Percentiles rank a stretch among this genome's conserved stretches.
Conservation (phyloP, 441 rosid genomes). For the Brassica balearica region DNA sequence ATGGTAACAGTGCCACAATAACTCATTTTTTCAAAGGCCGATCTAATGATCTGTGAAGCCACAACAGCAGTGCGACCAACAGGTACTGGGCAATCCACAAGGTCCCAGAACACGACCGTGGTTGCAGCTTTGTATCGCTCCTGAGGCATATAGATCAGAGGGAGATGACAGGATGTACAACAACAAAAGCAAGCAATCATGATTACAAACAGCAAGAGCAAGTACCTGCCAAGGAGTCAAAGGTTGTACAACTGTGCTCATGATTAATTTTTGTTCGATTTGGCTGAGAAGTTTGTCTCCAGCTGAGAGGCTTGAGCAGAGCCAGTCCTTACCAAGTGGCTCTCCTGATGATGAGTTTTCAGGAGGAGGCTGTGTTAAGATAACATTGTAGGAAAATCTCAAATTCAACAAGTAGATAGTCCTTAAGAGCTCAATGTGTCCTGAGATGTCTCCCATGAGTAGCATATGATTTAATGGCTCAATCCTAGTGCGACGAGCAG, state of each 20-base stretch:
- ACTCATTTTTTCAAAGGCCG: too few relatives aligned
- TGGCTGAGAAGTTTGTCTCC: slow-evolving; percentile 5
- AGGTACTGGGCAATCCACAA: too few relatives aligned
- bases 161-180: too few relatives aligned
- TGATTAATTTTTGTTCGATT: not conserved
- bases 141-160: too few relatives aligned
- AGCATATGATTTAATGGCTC: not conserved
- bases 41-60: too few relatives aligned
- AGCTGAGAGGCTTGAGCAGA: slow-evolving; percentile 1
- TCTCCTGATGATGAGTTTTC: not conserved
- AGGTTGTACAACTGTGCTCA: not conserved
- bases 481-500: not conserved
- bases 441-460: slow-evolving; percentile 3
- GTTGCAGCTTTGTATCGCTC: too few relatives aligned
- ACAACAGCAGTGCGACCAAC: too few relatives aligned
- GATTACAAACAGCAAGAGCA: too few relatives aligned
- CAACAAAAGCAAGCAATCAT: too few relatives aligned
- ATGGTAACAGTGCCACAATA: too few relatives aligned
- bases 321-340: not conserved
- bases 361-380: not conserved
- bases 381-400: not conserved
- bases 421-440: not conserved
- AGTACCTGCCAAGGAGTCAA: not conserved
- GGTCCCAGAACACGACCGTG: too few relatives aligned
- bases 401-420: not conserved